Base-by-base conservation (phyloP, 2,329 filamentous ascomycete genomes). In the Cryphonectria radicalis region DNA sequence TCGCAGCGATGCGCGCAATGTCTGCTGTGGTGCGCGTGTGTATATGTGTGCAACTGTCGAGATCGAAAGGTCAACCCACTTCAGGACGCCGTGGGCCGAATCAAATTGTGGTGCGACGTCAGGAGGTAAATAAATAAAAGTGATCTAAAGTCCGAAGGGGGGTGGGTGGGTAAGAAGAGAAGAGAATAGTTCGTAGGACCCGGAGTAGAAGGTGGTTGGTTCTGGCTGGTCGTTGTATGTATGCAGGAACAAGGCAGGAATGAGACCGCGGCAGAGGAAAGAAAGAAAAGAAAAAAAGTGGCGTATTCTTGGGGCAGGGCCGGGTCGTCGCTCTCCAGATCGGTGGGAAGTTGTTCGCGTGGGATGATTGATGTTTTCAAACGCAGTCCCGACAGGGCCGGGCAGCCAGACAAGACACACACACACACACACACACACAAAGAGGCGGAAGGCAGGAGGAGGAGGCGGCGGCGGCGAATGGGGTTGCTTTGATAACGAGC, bases 401-500 rank as follows among this genome's bases (percentile, higher is more conserved):
- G 53, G n/a, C 43, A 28, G 5, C 17, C 40, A 11, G 35, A 50
- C 13, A 60, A 11, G 28, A 50, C 22, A 50, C 22, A 50, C n/a
- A 28, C 28, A 28, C 22, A 50, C 22, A 50, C 22, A 50, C n/a
- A 28, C 28, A 28, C 22, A 50, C n/a, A 40, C 50, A 32, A 40
- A 40, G 40, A 66, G 68, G 14, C 50, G 40, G 66, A 68, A n/a
- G 43, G 17, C 72, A 77, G 73, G 32, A 59, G 43, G 43, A 46
- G 70, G 70, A 53, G 69, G 71, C 55, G 22, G 66, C 46, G 55
- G 69, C 65, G 46, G 19, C 22, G 46, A 50, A 17, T 50, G 35
- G 53, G n/a, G 5, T 37, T 65, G 68, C 17, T 66, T 57, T 22
- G 46, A 66, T 79, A 86, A 85, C 85, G 86, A 88, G 79, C 78